Conservation (phyloP, 2,329 filamentous ascomycete species). For the Juglanconis sp. region DNA sequence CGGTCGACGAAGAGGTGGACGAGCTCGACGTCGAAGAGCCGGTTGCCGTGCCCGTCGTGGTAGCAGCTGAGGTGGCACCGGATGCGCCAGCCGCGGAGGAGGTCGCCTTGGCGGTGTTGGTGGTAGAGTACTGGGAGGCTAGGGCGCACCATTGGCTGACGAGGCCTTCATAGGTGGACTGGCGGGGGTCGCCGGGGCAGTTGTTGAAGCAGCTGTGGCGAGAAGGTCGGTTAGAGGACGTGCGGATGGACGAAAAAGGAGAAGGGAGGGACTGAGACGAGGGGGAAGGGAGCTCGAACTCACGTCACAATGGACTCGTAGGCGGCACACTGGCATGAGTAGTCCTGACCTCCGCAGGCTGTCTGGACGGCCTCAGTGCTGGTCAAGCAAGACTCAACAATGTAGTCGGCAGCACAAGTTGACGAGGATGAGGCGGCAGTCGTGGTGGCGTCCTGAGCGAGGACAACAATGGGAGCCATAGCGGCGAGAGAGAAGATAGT, state of each 20-base stretch:
- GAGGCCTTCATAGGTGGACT: conserved; percentile 32
- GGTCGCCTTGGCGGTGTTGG: conserved; percentile 22
- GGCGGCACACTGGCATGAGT: conserved; percentile 44
- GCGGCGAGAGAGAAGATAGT: conserved; percentile 38
- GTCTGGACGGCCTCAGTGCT: conserved; percentile 37
- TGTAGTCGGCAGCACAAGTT: conserved; percentile 43
- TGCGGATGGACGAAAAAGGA: background rate
- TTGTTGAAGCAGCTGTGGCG: conserved; percentile 50
- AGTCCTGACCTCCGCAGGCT: conserved; percentile 39
- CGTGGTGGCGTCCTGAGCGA: conserved; percentile 32
- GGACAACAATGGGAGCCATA: conserved; percentile 30
- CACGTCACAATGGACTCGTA: conserved; percentile 45
- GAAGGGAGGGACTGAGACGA: background rate
- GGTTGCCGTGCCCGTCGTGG: conserved; percentile 13
- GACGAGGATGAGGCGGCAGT: conserved; percentile 31
- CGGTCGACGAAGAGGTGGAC: conserved; percentile 5
- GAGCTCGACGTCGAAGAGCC: conserved; percentile 8
- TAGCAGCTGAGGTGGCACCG: conserved; percentile 19
- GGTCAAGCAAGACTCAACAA: conserved; percentile 42
- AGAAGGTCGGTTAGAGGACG: background rate
- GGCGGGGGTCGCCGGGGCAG: conserved; percentile 48
- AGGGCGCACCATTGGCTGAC: conserved; percentile 44
- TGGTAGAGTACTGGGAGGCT: conserved; percentile 37
- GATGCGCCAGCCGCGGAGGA: conserved; percentile 20
- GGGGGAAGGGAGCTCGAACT: conserved; percentile 21